Percentiles rank a stretch among this genome's conserved stretches.
Evolutionary conservation across 352 stramenopile species (phyloP).

Genomic region (Pythium plurisporium): DNA sequence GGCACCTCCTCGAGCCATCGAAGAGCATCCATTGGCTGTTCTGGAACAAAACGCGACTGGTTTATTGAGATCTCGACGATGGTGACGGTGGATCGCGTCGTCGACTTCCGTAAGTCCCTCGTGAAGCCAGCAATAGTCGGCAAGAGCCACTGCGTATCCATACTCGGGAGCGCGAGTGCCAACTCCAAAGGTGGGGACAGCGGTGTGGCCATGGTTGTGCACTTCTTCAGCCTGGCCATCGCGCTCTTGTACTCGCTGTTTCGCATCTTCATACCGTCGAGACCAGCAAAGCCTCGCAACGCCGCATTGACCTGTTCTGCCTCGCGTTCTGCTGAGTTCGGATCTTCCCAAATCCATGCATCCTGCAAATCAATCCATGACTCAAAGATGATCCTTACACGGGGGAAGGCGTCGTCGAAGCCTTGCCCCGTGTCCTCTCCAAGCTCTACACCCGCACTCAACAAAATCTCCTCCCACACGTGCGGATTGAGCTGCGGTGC

Average conservation of each 20-base stretch:
- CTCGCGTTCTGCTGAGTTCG: background rate
- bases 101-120: background rate
- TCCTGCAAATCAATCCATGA: background rate
- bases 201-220: background rate
- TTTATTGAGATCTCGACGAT: slow-evolving; percentile 7
- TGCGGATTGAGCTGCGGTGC: background rate
- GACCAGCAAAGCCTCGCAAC: background rate
- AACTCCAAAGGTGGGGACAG: background rate
- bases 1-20: slow-evolving; percentile 1
- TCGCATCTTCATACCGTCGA: background rate
- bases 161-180: slow-evolving; percentile 7
- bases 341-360: background rate
- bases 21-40: background rate
- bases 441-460: background rate
- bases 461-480: background rate
- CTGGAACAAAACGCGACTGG: background rate
- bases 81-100: background rate
- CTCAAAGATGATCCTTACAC: background rate
- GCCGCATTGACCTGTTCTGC: background rate
- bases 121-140: background rate
- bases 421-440: too few relatives aligned
- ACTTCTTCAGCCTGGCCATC: background rate
- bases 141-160: slow-evolving; percentile 14
- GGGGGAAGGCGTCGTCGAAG: background rate
- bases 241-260: background rate